A percentile compares a stretch with the other conserved stretches of the same genome.
Conservation (phyloP, 2,329 filamentous ascomycete genomes). For the Epichloe hybrida region DNA sequence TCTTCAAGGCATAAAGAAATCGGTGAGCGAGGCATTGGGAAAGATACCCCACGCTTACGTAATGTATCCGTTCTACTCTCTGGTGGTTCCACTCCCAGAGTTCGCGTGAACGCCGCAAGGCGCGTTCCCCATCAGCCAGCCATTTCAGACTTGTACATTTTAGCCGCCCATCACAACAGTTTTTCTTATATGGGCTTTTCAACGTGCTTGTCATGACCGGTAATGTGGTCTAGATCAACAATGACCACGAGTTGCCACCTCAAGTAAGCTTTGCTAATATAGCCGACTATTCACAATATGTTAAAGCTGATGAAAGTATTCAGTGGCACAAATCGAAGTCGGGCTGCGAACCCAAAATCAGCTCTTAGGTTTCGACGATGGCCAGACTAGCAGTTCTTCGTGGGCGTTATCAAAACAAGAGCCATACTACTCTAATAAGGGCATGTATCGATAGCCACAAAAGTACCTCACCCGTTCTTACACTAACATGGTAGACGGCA, state of each 20-base stretch:
- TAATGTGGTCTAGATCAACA: background rate
- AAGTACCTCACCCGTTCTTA: background rate
- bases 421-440: conserved; percentile 47
- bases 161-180: background rate
- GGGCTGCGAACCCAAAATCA: background rate
- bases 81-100: background rate
- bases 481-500: conserved; percentile 18
- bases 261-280: background rate
- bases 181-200: background rate
- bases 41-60: background rate
- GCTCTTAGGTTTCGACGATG: conserved; percentile 1
- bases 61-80: background rate
- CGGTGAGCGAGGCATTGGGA: no score
- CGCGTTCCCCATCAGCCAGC: background rate
- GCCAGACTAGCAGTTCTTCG: conserved; percentile 1
- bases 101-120: background rate
- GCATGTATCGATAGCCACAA: conserved; percentile 19
- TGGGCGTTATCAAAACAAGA: conserved; percentile 9
- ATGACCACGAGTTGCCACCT: background rate
- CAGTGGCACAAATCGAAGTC: conserved; percentile 14
- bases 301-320: background rate
- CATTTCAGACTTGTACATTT: no score
- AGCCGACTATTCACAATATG: background rate
- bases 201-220: background rate
- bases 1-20: no score